Evolutionary conservation across 306 rosid species (phyloP).

Genomic region (Cicer chorassanicum): DNA sequence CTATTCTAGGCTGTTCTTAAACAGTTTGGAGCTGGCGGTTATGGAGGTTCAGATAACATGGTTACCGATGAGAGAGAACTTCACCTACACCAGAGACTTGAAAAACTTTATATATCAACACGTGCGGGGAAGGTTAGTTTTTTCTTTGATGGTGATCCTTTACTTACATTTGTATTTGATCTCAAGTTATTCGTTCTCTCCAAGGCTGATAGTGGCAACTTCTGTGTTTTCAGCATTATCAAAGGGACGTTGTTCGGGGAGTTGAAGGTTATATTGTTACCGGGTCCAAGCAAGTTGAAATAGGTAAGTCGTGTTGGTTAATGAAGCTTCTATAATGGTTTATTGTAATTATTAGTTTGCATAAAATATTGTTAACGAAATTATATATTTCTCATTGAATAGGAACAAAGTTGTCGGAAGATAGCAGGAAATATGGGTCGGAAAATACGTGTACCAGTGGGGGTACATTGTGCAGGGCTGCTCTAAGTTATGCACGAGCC

Average conservation of each 20-base stretch:
- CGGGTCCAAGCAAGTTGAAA: conserved; percentile 96
- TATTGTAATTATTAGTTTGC: conserved; percentile 21
- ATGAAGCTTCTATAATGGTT: conserved; percentile 19
- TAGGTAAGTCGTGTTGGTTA: conserved; percentile 60
- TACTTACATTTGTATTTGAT: conserved; percentile 21
- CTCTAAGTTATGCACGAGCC: conserved; percentile 73
- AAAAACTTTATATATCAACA: conserved; percentile 89
- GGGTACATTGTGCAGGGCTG: conserved; percentile 76
- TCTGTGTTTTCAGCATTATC: conserved; percentile 74
- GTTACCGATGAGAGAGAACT: conserved; percentile 77
- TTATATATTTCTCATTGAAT: conserved; percentile 40
- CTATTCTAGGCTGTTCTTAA: conserved; percentile 82
- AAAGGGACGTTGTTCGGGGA: conserved; percentile 95
- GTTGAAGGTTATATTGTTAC: conserved; percentile 92
- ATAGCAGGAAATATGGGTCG: conserved; percentile 90
- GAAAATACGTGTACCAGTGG: conserved; percentile 94
- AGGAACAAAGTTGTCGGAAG: conserved; percentile 97
- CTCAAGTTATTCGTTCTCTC: background rate
- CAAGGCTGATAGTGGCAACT: conserved; percentile 32
- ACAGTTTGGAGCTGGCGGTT: conserved; percentile 85
- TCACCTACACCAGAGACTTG: conserved; percentile 81
- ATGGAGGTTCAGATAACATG: conserved; percentile 86
- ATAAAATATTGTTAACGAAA: conserved; percentile 35
- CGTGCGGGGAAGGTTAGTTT: conserved; percentile 88
- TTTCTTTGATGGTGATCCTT: conserved; percentile 33